Evolutionary conservation across 345 rosid species (phyloP).

Genomic region (Citrus hindsii): DNA sequence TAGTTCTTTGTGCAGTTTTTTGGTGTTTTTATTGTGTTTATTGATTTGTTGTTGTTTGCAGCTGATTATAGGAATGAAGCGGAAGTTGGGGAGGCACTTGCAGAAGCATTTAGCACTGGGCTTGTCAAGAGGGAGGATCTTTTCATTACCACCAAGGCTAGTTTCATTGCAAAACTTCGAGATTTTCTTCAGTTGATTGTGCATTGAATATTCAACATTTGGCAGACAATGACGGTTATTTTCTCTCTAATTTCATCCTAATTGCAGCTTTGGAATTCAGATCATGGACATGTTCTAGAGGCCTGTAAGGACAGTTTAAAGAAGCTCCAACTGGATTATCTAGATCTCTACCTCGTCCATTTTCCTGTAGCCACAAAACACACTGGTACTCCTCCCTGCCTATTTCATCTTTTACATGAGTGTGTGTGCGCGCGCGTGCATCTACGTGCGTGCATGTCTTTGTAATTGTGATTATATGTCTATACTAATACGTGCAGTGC

Average conservation of each 20-base stretch:
- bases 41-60: slow-evolving; percentile 19
- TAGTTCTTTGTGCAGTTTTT: not conserved
- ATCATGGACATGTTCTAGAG: slow-evolving; percentile 83
- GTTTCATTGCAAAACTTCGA: not conserved
- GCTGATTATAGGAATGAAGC: slow-evolving; percentile 52
- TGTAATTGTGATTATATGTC: not conserved
- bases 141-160: slow-evolving; percentile 79
- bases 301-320: slow-evolving; percentile 86
- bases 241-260: not conserved
- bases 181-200: slow-evolving; percentile 18
- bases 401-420: not conserved
- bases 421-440: no score
- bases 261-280: slow-evolving; percentile 92
- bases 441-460: no score
- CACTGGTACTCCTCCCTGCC: slow-evolving; percentile 37
- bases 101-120: slow-evolving; percentile 44
- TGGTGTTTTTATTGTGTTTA: not conserved
- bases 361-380: slow-evolving; percentile 81
- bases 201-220: not conserved
- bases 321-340: slow-evolving; percentile 83
- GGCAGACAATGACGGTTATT: not conserved
- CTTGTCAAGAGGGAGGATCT: slow-evolving; percentile 63
- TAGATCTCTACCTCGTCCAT: slow-evolving; percentile 86
- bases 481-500: not conserved
- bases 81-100: slow-evolving; percentile 50